phyloP scores from a whole-genome alignment of 1,139 yeast genomes.

The Kurtzmaniella quercitrusa region DNA sequence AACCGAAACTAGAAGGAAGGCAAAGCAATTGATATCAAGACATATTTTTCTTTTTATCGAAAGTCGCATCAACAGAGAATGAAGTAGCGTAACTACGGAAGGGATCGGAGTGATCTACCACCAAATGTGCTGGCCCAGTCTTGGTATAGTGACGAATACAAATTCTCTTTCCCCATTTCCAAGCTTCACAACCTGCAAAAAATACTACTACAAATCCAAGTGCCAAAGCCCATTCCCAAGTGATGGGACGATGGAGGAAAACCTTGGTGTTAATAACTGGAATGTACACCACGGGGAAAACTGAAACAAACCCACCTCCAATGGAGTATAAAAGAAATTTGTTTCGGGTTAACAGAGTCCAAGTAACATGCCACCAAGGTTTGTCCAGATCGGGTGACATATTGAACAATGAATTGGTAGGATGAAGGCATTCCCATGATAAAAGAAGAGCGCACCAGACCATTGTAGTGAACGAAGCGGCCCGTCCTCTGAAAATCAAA shows the following conservation, averaged over 20 bases:
- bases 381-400: constrained; percentile 68
- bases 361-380: constrained; percentile 50
- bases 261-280: constrained; percentile 81
- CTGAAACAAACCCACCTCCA: constrained; percentile 62
- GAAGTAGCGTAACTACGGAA: neutral
- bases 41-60: constrained; percentile 18
- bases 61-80: neutral
- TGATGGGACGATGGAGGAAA: constrained; percentile 68
- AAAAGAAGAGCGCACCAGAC: constrained; percentile 85
- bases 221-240: constrained; percentile 82
- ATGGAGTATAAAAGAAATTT: constrained; percentile 83
- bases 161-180: constrained; percentile 64
- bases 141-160: neutral
- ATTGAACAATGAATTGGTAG: constrained; percentile 65
- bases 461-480: constrained; percentile 77
- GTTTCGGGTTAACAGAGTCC: constrained; percentile 64
- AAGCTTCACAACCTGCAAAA: constrained; percentile 56
- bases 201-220: constrained; percentile 59
- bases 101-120: neutral
- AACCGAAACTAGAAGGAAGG: neutral
- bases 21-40: constrained; percentile 17
- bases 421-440: constrained; percentile 88
- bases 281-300: constrained; percentile 80
- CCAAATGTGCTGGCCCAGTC: neutral
- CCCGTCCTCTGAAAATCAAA: constrained; percentile 71